Evolutionary conservation across 2,329 filamentous ascomycete species (phyloP).

Genomic region (Phoma sp.): DNA sequence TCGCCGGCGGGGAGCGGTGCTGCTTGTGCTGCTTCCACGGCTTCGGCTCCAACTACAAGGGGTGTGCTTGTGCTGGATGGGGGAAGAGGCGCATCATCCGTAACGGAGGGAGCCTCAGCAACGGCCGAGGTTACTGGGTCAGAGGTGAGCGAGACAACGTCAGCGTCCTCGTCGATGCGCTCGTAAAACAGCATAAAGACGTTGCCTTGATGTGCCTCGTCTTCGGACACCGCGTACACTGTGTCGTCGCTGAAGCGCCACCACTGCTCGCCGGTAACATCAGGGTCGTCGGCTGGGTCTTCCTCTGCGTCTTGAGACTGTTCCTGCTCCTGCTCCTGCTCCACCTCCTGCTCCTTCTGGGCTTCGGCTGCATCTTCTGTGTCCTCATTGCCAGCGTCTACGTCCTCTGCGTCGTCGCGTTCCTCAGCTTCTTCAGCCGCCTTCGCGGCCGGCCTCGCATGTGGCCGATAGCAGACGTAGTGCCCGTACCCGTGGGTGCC

Average conservation of each 20-base stretch:
- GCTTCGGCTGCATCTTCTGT: neutral
- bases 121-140: too few relatives aligned
- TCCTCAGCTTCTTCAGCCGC: slow-evolving; percentile 2
- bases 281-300: slow-evolving; percentile 11
- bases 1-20: slow-evolving; percentile 26
- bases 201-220: slow-evolving; percentile 74
- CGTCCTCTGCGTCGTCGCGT: slow-evolving; percentile 5
- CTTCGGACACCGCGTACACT: slow-evolving; percentile 75
- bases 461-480: slow-evolving; percentile 88
- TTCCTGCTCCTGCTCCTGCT: neutral
- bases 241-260: slow-evolving; percentile 91
- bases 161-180: slow-evolving; percentile 26
- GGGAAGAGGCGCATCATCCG: slow-evolving; percentile 29
- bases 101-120: neutral
- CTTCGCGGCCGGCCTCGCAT: slow-evolving; percentile 49
- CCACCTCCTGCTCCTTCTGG: neutral
- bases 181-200: slow-evolving; percentile 99
- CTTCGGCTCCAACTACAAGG: slow-evolving; percentile 6
- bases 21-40: slow-evolving; percentile 19
- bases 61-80: slow-evolving; percentile 8
- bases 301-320: neutral
- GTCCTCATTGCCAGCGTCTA: slow-evolving; percentile 37
- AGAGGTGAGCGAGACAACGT: too few relatives aligned
- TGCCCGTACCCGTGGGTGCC: slow-evolving; percentile 94
- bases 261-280: slow-evolving; percentile 64